Percentiles rank a stretch among this genome's conserved stretches.
These are phyloP conservation scores for Calocera cornea DNA, from an alignment of 768 basidiomycete species.

Conservation along the genomic window DNA sequence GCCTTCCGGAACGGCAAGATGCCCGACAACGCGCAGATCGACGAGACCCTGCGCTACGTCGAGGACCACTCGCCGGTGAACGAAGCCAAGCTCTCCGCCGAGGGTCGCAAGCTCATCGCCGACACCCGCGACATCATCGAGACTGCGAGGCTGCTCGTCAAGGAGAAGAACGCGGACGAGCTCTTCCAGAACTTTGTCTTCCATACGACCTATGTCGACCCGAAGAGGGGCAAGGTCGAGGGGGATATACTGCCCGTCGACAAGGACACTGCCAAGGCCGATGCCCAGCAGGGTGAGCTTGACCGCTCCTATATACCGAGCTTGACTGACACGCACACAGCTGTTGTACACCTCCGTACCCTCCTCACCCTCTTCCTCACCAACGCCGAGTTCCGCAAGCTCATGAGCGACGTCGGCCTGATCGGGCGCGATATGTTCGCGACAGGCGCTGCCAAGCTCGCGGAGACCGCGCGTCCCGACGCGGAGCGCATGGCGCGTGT, in stretches of 20 bases:
- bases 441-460: constrained; percentile 54
- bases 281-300: constrained; percentile 47
- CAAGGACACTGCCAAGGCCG: constrained; percentile 40
- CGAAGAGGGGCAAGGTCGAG: constrained; percentile 32
- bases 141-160: constrained; percentile 53
- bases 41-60: constrained; percentile 55
- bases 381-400: constrained; percentile 86
- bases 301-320: background rate
- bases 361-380: constrained; percentile 76
- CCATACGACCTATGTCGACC: constrained; percentile 49
- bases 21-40: constrained; percentile 71
- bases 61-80: constrained; percentile 45
- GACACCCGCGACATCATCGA: constrained; percentile 71
- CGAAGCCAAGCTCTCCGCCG: constrained; percentile 50
- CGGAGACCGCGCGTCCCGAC: constrained; percentile 51
- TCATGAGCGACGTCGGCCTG: constrained; percentile 61
- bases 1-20: constrained; percentile 68
- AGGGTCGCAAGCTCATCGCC: constrained; percentile 60
- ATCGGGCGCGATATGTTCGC: constrained; percentile 78
- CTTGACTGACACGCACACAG: constrained; percentile 29
- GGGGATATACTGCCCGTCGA: constrained; percentile 36
- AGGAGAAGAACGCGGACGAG: constrained; percentile 79
- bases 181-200: constrained; percentile 84
- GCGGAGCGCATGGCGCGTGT: constrained; percentile 47
- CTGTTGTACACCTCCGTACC: constrained; percentile 75